Conservation (phyloP, 2,329 filamentous ascomycete genomes). For the Penicillium sp. region DNA sequence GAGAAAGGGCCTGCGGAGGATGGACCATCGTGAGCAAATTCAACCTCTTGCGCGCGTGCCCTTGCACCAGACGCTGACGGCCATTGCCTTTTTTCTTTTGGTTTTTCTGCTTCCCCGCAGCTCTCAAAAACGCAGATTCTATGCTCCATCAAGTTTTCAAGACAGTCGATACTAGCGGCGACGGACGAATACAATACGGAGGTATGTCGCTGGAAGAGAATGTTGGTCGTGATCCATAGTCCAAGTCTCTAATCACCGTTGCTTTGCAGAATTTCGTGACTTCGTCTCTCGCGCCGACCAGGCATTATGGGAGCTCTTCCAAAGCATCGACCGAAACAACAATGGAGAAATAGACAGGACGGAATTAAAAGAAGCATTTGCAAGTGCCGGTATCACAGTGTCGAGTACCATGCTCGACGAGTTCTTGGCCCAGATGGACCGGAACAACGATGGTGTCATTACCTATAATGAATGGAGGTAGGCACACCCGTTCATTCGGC, state of each 20-base stretch:
- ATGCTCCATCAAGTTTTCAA: slow-evolving; percentile 77
- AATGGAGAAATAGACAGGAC: slow-evolving; percentile 81
- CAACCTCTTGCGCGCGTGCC: slow-evolving; percentile 17
- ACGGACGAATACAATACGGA: slow-evolving; percentile 87
- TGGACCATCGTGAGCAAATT: slow-evolving; percentile 76
- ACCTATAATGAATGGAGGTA: slow-evolving; percentile 97
- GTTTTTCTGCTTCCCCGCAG: slow-evolving; percentile 34
- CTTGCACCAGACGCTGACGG: neutral
- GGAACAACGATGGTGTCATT: slow-evolving; percentile 80
- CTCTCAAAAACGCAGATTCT: slow-evolving; percentile 84
- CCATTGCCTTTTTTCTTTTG: neutral
- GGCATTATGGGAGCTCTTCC: slow-evolving; percentile 77
- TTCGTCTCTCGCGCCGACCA: slow-evolving; percentile 87
- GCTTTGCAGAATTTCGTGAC: slow-evolving; percentile 68
- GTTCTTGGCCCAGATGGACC: slow-evolving; percentile 88
- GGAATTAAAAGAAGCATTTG: slow-evolving; percentile 78
- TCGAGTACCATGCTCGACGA: slow-evolving; percentile 71
- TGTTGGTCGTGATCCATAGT: neutral
- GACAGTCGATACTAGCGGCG: slow-evolving; percentile 78
- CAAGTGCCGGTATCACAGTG: slow-evolving; percentile 71
- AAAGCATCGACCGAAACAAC: slow-evolving; percentile 77
- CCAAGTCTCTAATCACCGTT: slow-evolving; percentile 18
- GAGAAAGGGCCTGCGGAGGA: slow-evolving; percentile 76
- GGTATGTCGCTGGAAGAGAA: slow-evolving; percentile 52
- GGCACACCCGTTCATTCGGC: slow-evolving; percentile 27